Conservation (phyloP, 2,329 filamentous ascomycete species). For the Fusarium veterinarium region DNA sequence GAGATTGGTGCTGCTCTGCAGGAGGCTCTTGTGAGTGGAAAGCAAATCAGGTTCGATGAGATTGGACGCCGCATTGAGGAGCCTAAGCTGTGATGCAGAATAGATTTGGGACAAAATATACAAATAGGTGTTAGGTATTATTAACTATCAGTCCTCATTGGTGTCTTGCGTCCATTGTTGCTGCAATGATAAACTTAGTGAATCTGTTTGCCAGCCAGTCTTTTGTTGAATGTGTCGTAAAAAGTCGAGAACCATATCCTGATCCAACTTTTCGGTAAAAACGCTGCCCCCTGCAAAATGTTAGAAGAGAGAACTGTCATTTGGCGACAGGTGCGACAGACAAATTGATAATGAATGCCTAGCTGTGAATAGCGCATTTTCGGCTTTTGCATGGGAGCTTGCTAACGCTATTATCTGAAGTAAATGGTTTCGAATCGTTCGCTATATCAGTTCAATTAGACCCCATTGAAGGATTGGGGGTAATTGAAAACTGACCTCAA, state of each 20-base stretch:
- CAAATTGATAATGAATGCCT: background rate
- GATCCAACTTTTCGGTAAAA: background rate
- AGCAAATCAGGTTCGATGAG: conserved; percentile 26
- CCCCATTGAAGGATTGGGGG: accelerated
- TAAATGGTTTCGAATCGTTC: background rate
- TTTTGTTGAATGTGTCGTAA: background rate
- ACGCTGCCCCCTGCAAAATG: background rate
- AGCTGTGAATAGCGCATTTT: background rate
- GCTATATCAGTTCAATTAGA: background rate
- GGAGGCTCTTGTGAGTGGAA: conserved; percentile 20
- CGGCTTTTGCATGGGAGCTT: background rate
- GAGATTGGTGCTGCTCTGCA: conserved; percentile 23
- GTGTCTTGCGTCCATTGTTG: background rate
- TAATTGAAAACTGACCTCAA: background rate
- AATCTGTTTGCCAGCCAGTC: background rate
- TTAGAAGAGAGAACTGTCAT: background rate
- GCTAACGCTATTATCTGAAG: background rate
- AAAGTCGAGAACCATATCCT: background rate
- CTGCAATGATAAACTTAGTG: background rate
- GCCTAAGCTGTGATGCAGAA: conserved; percentile 10
- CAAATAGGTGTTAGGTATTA: background rate
- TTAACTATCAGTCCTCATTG: background rate
- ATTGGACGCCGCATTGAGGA: conserved; percentile 25
- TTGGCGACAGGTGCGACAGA: accelerated
- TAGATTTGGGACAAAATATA: background rate